These are phyloP conservation scores for Agaricus subrufescens DNA, from an alignment of 768 basidiomycete species.

Conservation along the genomic window DNA sequence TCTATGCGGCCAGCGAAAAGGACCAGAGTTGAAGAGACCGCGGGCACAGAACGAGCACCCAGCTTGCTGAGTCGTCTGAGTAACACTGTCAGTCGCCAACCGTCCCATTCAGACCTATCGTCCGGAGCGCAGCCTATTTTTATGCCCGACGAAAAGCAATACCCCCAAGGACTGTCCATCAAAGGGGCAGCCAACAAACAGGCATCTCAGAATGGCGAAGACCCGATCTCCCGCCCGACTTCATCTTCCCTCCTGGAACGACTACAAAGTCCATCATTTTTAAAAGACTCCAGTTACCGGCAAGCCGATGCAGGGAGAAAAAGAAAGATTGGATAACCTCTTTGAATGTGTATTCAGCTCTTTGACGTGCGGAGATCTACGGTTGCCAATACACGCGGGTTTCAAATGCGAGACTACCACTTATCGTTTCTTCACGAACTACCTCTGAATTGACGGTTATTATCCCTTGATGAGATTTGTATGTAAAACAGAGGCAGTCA, in stretches of 20 bases:
- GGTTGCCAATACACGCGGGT: background rate
- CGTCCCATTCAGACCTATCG: constrained; percentile 5
- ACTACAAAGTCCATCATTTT: constrained; percentile 6
- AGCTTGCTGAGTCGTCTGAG: constrained; percentile 13
- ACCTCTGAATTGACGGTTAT: no score
- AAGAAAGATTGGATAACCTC: constrained; percentile 2
- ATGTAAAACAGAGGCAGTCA: no score
- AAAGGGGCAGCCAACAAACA: constrained; percentile 15
- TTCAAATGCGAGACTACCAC: background rate
- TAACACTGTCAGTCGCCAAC: constrained; percentile 2
- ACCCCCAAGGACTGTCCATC: constrained; percentile 14
- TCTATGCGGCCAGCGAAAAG: constrained; percentile 6
- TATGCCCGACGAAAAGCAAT: background rate
- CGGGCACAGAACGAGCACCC: background rate
- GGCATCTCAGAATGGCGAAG: background rate
- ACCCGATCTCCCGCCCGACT: background rate
- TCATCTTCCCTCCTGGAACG: constrained; percentile 13
- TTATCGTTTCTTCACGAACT: no score
- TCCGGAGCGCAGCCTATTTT: background rate
- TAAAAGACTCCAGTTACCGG: background rate
- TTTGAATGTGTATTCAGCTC: background rate
- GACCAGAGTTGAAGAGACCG: constrained; percentile 4
- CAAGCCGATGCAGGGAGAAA: constrained; percentile 4
- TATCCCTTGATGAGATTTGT: no score
- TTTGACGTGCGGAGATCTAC: background rate